phyloP scores from a whole-genome alignment of 352 stramenopile species.

The Pseudoperonospora humuli region DNA sequence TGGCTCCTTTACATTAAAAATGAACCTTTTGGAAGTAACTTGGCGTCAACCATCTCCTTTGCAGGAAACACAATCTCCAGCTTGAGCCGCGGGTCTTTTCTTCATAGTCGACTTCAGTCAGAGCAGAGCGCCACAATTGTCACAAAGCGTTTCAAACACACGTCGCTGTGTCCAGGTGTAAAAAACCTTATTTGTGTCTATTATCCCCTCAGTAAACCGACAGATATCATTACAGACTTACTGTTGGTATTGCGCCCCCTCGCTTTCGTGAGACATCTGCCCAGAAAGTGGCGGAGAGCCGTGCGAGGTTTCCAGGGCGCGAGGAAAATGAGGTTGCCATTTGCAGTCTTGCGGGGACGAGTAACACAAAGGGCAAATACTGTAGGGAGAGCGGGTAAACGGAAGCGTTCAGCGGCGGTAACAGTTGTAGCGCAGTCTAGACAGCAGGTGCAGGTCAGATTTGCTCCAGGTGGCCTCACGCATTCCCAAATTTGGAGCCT shows the following conservation, averaged over 20 bases:
- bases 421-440: constrained; percentile 8
- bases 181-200: not conserved
- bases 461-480: constrained; percentile 4
- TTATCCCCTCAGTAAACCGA: not conserved
- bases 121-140: constrained; percentile 19
- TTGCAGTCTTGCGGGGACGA: constrained; percentile 26
- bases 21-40: too few relatives aligned
- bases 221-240: not conserved
- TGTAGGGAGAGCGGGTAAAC: constrained; percentile 7
- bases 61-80: too few relatives aligned
- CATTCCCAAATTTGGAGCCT: constrained; percentile 2
- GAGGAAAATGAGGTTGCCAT: constrained; percentile 14
- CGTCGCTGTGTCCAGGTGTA: constrained; percentile 6
- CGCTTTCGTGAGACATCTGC: constrained; percentile 27
- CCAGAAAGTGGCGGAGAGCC: constrained; percentile 23
- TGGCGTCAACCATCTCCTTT: too few relatives aligned
- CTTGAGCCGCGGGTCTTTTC: not conserved
- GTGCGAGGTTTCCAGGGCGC: constrained; percentile 18
- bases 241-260: constrained; percentile 9
- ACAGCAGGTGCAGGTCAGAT: constrained; percentile 21
- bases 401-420: constrained; percentile 6
- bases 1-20: too few relatives aligned
- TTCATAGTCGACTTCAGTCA: constrained; percentile 24
- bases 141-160: constrained; percentile 16
- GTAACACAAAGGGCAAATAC: constrained; percentile 14